Conservation (phyloP, 2,329 filamentous ascomycete genomes). For the Clarireedia homoeocarpa region DNA sequence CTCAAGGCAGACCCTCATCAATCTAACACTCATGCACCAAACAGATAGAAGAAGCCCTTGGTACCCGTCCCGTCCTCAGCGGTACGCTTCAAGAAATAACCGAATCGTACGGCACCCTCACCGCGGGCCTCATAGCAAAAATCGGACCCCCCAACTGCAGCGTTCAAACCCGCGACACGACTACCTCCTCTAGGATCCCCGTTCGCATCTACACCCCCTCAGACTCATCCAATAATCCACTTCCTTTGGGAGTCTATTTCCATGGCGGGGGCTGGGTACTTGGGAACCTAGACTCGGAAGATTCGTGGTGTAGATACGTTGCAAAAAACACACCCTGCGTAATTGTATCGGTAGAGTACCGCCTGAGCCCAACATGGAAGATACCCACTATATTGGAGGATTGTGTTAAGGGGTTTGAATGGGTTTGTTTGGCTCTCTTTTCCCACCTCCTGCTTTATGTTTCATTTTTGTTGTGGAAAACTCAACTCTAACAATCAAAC, state of each 20-base stretch:
- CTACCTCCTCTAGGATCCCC: constrained; percentile 12
- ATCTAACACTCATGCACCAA: constrained; percentile 3
- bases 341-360: constrained; percentile 48
- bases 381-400: constrained; percentile 3
- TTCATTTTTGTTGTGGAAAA: no score
- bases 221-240: not conserved
- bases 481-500: not conserved
- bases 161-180: constrained; percentile 10
- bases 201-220: constrained; percentile 23
- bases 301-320: constrained; percentile 47
- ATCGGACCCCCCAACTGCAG: constrained; percentile 13
- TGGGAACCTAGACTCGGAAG: constrained; percentile 56
- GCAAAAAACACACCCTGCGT: constrained; percentile 42
- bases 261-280: constrained; percentile 54
- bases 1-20: not conserved
- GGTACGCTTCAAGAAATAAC: constrained; percentile 15
- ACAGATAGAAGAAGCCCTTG: constrained; percentile 19
- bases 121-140: constrained; percentile 11
- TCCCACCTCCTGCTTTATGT: not conserved
- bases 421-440: not conserved
- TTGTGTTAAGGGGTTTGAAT: not conserved
- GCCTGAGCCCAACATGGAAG: constrained; percentile 29
- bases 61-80: constrained; percentile 12
- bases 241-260: constrained; percentile 45
- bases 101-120: constrained; percentile 13